phyloP scores from a whole-genome alignment of 306 rosid species.

The Lathyrus aphaca region DNA sequence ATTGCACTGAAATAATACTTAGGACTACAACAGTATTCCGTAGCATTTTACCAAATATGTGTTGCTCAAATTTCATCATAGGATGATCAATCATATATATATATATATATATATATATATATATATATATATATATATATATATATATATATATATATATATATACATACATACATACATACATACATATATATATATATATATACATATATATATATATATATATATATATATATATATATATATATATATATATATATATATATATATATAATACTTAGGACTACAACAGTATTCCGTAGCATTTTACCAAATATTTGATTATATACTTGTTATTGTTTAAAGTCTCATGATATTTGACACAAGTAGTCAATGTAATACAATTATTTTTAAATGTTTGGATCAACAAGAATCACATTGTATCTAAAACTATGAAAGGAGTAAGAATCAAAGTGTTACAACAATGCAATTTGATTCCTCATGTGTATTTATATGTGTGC shows the following conservation, averaged over 20 bases:
- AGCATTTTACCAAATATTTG: no score
- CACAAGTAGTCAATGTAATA: background rate
- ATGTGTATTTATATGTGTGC: background rate
- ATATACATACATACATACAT: no score
- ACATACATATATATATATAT: no score
- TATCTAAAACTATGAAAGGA: background rate
- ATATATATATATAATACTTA: no score
- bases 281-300: no score
- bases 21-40: background rate
- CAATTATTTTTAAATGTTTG: background rate
- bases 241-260: no score
- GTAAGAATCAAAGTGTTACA: background rate
- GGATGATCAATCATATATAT: background rate
- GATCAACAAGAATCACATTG: background rate
- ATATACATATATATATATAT: no score
- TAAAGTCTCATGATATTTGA: background rate
- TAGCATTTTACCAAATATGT: background rate
- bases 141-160: no score
- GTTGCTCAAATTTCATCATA: background rate
- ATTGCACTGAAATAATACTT: background rate
- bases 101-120: no score
- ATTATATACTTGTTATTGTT: background rate
- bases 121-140: no score
- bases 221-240: no score
- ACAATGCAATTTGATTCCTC: background rate